Evolutionary conservation across 352 stramenopile genomes (phyloP), one percentile per base, ranked within the genome.

Genomic region (Phytopythium litorale): DNA sequence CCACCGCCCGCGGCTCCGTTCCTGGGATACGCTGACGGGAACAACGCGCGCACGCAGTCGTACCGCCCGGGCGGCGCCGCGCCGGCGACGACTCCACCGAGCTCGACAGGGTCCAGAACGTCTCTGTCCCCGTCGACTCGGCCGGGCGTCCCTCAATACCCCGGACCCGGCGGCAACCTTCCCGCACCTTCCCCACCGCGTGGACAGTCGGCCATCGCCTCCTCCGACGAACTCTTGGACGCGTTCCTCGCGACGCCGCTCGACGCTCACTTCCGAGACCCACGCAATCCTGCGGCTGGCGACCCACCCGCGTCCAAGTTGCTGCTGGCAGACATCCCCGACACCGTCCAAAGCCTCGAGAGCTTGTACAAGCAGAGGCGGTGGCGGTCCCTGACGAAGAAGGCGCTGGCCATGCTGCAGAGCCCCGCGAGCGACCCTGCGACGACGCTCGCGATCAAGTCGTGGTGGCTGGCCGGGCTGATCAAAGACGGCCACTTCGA

Each of bases 401-500:
- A 91, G 32, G 76, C 84, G 9, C 68, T 88, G 33, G 79, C 75
- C 18, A 91, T 93, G 80, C 70, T 91, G 49, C 79, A 88, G 59
- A 84, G 69, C 28, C 74, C 77, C 23, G 76, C 72, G 15, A 87
- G 78, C 52, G 66, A 82, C 53, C 61, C 70, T 19, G 66, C 67
- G 21, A 46, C 74, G 65, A 82, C 73, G 49, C 63, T 91, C 23
- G 76, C 86, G 63, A 88, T 89, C 64, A 91, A 92, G 63, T 89
- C 84, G 15, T 94, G 84, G 84, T 90, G 77, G 79, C 78, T 94
- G 60, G 82, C 82, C 7, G 84, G 79, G 1, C 70, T 92, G 6
- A 91, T 92, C 56, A 91, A 92, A 50, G 79, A 91, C 23, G 80
- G 81, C 12, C 79, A 88, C 42, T 89, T 90, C 53, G 84, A 94